These are phyloP conservation scores for Mycena sanguinolenta DNA, from an alignment of 768 basidiomycete genomes.

Conservation along the genomic window DNA sequence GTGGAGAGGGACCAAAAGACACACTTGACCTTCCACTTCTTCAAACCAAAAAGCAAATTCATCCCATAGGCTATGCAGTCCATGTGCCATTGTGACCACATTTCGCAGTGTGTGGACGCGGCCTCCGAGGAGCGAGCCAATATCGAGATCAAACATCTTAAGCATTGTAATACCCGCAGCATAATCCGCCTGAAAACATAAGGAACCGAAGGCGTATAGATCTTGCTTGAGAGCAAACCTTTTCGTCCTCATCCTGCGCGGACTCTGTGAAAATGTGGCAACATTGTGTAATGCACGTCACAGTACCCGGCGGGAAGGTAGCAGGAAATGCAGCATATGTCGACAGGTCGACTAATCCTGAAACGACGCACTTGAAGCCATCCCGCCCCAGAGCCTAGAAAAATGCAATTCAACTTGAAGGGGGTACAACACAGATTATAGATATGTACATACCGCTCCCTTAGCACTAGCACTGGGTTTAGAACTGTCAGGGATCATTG, in stretches of 20 bases:
- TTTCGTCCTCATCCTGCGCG: constrained; percentile 2
- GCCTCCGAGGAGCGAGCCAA: constrained; percentile 3
- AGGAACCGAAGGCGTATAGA: constrained; percentile 10
- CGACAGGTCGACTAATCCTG: neutral
- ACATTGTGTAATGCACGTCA: constrained; percentile 4
- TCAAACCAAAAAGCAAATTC: constrained; percentile 13
- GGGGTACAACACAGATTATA: constrained; percentile 1
- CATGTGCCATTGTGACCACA: constrained; percentile 13
- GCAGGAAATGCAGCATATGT: constrained; percentile 5
- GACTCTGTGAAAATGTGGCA: constrained; percentile 18
- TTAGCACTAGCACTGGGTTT: neutral
- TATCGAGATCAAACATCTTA: constrained; percentile 15
- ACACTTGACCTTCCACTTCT: constrained; percentile 8
- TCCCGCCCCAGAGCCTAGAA: constrained; percentile 24
- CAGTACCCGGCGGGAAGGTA: neutral
- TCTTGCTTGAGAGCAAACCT: constrained; percentile 11
- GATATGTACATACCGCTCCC: too few species aligned
- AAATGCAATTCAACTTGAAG: neutral
- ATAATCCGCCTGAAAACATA: constrained; percentile 8
- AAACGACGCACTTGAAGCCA: constrained; percentile 12
- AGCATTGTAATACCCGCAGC: constrained; percentile 6
- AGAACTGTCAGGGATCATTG: neutral
- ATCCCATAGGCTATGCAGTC: constrained; percentile 6
- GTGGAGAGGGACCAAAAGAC: neutral
- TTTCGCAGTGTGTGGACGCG: constrained; percentile 8